Evolutionary conservation across 768 basidiomycete genomes (phyloP).

Genomic region (Lactarius pseudohatsudake): DNA sequence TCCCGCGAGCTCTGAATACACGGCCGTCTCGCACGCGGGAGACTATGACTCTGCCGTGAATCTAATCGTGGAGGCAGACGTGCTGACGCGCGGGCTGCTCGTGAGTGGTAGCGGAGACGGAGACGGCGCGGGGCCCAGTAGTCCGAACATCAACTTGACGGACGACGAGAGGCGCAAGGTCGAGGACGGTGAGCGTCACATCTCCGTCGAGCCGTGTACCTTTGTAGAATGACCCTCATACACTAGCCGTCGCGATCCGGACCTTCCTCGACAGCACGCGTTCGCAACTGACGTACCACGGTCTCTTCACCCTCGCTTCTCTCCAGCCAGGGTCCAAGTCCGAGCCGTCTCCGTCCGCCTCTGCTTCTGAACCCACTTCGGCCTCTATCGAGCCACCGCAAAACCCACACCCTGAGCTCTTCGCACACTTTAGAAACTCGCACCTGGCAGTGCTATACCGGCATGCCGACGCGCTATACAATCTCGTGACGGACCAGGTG

Average conservation of each 20-base stretch:
- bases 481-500: constrained; percentile 81
- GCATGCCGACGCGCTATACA: constrained; percentile 56
- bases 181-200: constrained; percentile 55
- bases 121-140: constrained; percentile 2
- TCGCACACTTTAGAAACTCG: constrained; percentile 89
- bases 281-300: constrained; percentile 87
- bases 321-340: constrained; percentile 2
- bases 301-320: constrained; percentile 72
- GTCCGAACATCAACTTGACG: constrained; percentile 35
- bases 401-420: constrained; percentile 40
- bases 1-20: constrained; percentile 58
- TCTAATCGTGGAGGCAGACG: constrained; percentile 77
- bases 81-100: constrained; percentile 62
- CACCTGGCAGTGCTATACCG: constrained; percentile 89
- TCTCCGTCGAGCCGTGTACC: not conserved
- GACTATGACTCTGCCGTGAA: constrained; percentile 78
- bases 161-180: constrained; percentile 62
- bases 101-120: constrained; percentile 42
- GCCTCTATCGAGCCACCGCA: constrained; percentile 37
- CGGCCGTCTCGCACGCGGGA: constrained; percentile 48
- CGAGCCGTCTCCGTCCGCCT: not conserved
- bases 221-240: not conserved
- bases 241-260: constrained; percentile 62
- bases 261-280: constrained; percentile 67
- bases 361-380: not conserved